A percentile compares a stretch with the other conserved stretches of the same genome.
phyloP scores from a whole-genome alignment of 352 stramenopile genomes.

The Halophytophthora batemanensis region DNA sequence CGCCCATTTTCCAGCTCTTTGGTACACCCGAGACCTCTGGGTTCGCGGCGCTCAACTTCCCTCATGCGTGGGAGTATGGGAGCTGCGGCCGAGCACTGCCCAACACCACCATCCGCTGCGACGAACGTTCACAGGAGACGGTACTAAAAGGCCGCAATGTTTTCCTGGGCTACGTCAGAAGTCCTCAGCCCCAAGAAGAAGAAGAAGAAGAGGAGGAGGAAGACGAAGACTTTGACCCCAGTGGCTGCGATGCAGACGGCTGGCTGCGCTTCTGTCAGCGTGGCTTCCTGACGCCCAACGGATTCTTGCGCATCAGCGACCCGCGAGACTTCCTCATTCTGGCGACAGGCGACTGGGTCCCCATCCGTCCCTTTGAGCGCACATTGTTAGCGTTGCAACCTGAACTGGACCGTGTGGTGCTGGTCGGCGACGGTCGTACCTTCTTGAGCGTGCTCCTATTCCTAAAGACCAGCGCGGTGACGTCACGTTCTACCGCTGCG shows the following conservation, averaged over 20 bases:
- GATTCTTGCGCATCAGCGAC: constrained; percentile 73
- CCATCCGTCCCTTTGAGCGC: constrained; percentile 57
- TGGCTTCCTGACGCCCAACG: constrained; percentile 62
- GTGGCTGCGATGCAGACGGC: constrained; percentile 26
- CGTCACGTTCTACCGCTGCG: constrained; percentile 7
- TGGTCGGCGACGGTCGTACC: constrained; percentile 63
- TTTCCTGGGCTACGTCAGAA: constrained; percentile 61
- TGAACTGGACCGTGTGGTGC: constrained; percentile 60
- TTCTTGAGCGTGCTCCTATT: constrained; percentile 81
- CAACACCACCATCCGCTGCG: constrained; percentile 55
- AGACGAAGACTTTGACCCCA: constrained; percentile 1
- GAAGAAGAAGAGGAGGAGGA: constrained; percentile 8
- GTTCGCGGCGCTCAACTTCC: constrained; percentile 71
- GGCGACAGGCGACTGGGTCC: constrained; percentile 70
- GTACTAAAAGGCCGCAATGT: constrained; percentile 69
- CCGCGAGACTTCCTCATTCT: constrained; percentile 71
- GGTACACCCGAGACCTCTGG: constrained; percentile 63
- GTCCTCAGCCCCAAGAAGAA: constrained; percentile 12
- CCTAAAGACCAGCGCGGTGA: constrained; percentile 45
- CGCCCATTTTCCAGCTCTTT: constrained; percentile 79
- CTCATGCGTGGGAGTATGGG: constrained; percentile 71
- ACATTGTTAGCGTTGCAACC: constrained; percentile 43
- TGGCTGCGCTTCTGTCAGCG: constrained; percentile 58
- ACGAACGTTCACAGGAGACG: constrained; percentile 62
- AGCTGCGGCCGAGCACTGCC: constrained; percentile 56